phyloP scores from a whole-genome alignment of 2,329 filamentous ascomycete species.

The Trichophyton rubrum region DNA sequence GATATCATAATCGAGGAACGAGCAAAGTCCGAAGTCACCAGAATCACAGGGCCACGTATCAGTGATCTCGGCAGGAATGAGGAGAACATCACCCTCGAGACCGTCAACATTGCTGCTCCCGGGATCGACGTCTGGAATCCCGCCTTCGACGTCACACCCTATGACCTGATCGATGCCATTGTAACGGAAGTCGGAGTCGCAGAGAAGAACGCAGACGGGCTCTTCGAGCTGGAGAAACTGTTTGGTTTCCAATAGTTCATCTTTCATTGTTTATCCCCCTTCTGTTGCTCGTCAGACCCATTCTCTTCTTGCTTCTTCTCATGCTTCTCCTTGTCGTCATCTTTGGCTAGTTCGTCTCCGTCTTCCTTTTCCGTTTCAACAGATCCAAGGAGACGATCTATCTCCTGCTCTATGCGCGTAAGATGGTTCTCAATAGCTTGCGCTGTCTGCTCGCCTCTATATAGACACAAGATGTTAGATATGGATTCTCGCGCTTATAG shows the following conservation, averaged over 20 bases:
- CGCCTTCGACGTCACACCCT: slow-evolving; percentile 88
- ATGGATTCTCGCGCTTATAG: neutral
- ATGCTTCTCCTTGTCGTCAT: neutral
- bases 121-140: slow-evolving; percentile 90
- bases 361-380: slow-evolving; percentile 10
- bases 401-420: slow-evolving; percentile 42
- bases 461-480: neutral
- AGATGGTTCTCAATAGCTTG: slow-evolving; percentile 44
- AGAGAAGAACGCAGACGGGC: slow-evolving; percentile 58
- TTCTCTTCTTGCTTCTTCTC: no score
- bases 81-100: slow-evolving; percentile 39
- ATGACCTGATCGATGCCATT: slow-evolving; percentile 78
- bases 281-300: neutral
- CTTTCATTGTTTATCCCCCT: slow-evolving; percentile 1
- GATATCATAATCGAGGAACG: slow-evolving; percentile 88
- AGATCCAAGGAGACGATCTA: slow-evolving; percentile 26
- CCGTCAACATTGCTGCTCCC: slow-evolving; percentile 64
- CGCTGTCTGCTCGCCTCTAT: slow-evolving; percentile 44
- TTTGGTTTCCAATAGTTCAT: slow-evolving; percentile 7
- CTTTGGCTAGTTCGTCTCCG: slow-evolving; percentile 8
- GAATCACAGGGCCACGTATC: slow-evolving; percentile 65
- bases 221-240: slow-evolving; percentile 45
- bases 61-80: slow-evolving; percentile 36
- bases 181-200: slow-evolving; percentile 86
- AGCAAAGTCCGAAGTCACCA: slow-evolving; percentile 66